phyloP scores from a whole-genome alignment of 495 filamentous ascomycete species.

The Tuber microsphaerosporum region DNA sequence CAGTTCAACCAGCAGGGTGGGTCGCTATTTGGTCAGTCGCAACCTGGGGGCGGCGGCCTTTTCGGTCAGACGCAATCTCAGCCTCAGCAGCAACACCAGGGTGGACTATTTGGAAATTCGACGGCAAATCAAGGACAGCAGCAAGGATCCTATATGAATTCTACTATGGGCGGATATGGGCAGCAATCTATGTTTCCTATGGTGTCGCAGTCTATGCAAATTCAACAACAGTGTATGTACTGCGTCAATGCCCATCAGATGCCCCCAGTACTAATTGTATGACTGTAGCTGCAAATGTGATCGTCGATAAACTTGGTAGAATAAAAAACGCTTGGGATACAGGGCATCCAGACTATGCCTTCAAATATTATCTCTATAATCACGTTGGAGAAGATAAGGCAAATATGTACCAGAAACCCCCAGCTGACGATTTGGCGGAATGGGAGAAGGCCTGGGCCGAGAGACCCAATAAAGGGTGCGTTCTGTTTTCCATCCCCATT shows the following conservation, averaged over 20 bases:
- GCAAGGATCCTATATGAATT: conserved; percentile 4
- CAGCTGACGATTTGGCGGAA: conserved; percentile 69
- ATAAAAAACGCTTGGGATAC: conserved; percentile 81
- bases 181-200: conserved; percentile 1
- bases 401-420: conserved; percentile 71
- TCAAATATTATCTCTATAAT: conserved; percentile 93
- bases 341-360: conserved; percentile 59
- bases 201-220: background rate
- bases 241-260: background rate
- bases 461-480: conserved; percentile 68
- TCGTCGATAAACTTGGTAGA: conserved; percentile 73
- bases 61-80: conserved; percentile 25
- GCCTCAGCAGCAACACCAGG: conserved; percentile 21
- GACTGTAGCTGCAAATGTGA: conserved; percentile 61
- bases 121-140: conserved; percentile 25
- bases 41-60: conserved; percentile 32
- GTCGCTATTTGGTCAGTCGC: conserved; percentile 32
- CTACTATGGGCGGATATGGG: conserved; percentile 1
- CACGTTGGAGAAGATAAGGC: conserved; percentile 68
- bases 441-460: conserved; percentile 90
- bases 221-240: conserved; percentile 19
- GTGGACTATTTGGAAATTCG: conserved; percentile 18
- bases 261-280: background rate
- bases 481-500: conserved; percentile 47
- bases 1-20: conserved; percentile 43